Percentiles rank a stretch among this genome's conserved stretches.
Evolutionary conservation across 257 asterid species (phyloP).

Genomic region (Nicotiana noctiflora): DNA sequence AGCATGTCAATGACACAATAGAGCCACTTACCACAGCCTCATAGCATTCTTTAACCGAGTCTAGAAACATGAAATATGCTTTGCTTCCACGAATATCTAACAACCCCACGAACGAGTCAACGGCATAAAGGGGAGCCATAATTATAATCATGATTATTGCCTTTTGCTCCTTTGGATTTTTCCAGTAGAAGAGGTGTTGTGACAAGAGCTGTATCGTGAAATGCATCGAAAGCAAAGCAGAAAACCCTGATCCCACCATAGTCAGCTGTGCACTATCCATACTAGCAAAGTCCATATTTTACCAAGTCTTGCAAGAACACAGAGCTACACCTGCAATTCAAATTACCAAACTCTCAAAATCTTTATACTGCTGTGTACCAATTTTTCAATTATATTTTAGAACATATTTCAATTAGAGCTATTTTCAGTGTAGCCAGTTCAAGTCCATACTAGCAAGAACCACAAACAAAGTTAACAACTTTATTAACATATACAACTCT

Average conservation of each 20-base stretch:
- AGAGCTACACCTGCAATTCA: constrained; percentile 6
- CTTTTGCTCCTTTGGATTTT: constrained; percentile 76
- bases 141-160: constrained; percentile 60
- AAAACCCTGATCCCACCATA: constrained; percentile 50
- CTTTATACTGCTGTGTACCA: neutral
- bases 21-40: constrained; percentile 60
- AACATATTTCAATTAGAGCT: neutral
- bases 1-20: neutral
- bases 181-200: constrained; percentile 84
- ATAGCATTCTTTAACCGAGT: constrained; percentile 66
- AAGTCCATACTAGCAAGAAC: neutral
- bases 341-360: neutral
- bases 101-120: constrained; percentile 60
- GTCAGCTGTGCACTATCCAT: constrained; percentile 73
- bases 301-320: neutral
- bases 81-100: constrained; percentile 58
- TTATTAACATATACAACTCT: neutral
- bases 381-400: neutral
- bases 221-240: constrained; percentile 60
- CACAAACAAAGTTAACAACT: neutral
- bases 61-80: constrained; percentile 50
- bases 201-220: constrained; percentile 68
- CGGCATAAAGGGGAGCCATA: constrained; percentile 77
- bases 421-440: neutral
- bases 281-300: constrained; percentile 44